These are phyloP conservation scores for Trametes gibbosa DNA, from an alignment of 768 basidiomycete species.

Conservation along the genomic window DNA sequence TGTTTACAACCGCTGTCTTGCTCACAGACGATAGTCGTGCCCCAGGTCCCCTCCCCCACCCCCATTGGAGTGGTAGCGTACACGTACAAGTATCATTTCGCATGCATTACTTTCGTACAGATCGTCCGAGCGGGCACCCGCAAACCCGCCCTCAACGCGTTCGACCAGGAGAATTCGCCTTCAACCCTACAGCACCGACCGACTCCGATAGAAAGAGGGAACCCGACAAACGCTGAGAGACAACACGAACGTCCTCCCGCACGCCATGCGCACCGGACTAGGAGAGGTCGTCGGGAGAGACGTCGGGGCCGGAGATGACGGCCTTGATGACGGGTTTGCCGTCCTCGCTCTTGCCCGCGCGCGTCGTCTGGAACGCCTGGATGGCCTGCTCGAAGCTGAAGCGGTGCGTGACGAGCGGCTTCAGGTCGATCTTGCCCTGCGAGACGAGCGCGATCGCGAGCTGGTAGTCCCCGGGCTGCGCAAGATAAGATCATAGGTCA, in stretches of 20 bases:
- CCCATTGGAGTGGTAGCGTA: slow-evolving; percentile 5
- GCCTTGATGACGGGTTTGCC: slow-evolving; percentile 89
- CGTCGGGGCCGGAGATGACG: slow-evolving; percentile 81
- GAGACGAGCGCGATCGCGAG: slow-evolving; percentile 83
- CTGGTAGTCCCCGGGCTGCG: slow-evolving; percentile 78
- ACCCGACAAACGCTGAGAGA: too few species aligned
- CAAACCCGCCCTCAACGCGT: not conserved
- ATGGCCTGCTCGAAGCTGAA: slow-evolving; percentile 76
- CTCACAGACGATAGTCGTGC: slow-evolving; percentile 9
- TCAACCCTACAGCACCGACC: too few species aligned
- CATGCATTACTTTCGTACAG: slow-evolving; percentile 4
- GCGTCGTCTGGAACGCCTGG: slow-evolving; percentile 79
- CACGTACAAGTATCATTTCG: not conserved
- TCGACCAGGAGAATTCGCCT: too few species aligned
- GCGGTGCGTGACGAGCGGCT: slow-evolving; percentile 87
- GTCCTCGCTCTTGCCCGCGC: slow-evolving; percentile 76
- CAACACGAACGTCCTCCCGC: too few species aligned
- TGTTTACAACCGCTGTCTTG: slow-evolving; percentile 16
- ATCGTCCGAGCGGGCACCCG: slow-evolving; percentile 34
- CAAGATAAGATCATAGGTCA: too few species aligned
- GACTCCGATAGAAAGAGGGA: too few species aligned
- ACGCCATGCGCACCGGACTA: not conserved
- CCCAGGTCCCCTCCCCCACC: too few species aligned
- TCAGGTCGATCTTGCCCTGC: slow-evolving; percentile 80
- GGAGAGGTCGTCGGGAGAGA: slow-evolving; percentile 39